Percentiles rank a stretch among this genome's conserved stretches.
Conservation (phyloP, 2,329 filamentous ascomycete genomes). For the Aspergillus sp. region DNA sequence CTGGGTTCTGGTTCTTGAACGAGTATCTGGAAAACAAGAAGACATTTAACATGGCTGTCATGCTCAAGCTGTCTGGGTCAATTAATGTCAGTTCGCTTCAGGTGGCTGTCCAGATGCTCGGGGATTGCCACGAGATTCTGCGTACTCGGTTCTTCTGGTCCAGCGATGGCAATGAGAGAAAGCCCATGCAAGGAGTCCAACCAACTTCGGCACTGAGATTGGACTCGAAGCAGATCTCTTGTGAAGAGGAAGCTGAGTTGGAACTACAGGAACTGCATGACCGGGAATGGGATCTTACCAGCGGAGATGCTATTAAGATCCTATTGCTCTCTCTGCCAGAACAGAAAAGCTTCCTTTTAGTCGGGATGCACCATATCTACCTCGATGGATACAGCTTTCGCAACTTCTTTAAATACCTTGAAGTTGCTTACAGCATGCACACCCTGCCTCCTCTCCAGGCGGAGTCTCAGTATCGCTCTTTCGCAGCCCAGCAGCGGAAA, state of each 20-base stretch:
- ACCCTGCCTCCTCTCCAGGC: not conserved
- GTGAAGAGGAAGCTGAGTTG: constrained; percentile 18
- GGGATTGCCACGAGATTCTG: constrained; percentile 26
- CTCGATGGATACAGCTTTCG: constrained; percentile 15
- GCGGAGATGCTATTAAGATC: not conserved
- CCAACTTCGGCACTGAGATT: constrained; percentile 25
- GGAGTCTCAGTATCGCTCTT: not conserved
- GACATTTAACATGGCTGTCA: constrained; percentile 23
- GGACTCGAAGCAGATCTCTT: constrained; percentile 19
- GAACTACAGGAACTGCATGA: not conserved
- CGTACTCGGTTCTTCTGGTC: constrained; percentile 24
- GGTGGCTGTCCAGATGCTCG: constrained; percentile 15
- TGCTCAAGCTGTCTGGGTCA: constrained; percentile 2
- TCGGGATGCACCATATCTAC: constrained; percentile 17
- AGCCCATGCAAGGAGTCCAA: constrained; percentile 21
- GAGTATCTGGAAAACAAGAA: constrained; percentile 18
- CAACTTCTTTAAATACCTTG: constrained; percentile 7
- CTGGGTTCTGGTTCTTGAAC: constrained; percentile 39
- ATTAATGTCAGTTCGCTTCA: constrained; percentile 11
- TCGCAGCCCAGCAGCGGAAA: no score
- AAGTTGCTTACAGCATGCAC: not conserved
- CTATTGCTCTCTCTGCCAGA: not conserved
- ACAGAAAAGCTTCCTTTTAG: not conserved
- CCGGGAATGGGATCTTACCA: not conserved
- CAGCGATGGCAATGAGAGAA: constrained; percentile 13